phyloP scores from a whole-genome alignment of 768 basidiomycete genomes.

The Boletus fagicola region DNA sequence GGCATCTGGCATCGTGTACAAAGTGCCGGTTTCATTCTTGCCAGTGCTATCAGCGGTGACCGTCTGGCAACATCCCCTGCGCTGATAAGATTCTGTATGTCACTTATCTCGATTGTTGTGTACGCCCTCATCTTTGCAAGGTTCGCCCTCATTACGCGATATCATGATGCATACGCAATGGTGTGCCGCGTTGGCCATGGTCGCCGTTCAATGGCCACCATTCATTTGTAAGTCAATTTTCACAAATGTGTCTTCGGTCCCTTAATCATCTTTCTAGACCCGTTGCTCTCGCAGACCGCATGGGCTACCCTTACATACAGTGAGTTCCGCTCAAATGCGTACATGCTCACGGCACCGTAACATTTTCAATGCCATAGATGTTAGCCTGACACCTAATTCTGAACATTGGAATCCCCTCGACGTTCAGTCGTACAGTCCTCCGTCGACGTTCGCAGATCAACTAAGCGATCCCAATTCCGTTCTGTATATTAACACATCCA shows the following conservation, averaged over 20 bases:
- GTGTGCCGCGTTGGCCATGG: slow-evolving; percentile 85
- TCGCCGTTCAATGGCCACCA: slow-evolving; percentile 92
- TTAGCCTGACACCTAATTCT: slow-evolving; percentile 59
- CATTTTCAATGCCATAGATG: slow-evolving; percentile 47
- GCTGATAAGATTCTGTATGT: slow-evolving; percentile 84
- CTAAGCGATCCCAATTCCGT: slow-evolving; percentile 67
- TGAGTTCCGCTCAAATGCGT: slow-evolving; percentile 34
- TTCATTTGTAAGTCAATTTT: slow-evolving; percentile 70
- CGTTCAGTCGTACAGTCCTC: slow-evolving; percentile 57
- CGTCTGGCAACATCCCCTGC: slow-evolving; percentile 81
- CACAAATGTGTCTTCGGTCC: background rate
- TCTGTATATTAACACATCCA: slow-evolving; percentile 67
- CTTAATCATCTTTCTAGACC: slow-evolving; percentile 53
- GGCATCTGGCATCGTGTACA: slow-evolving; percentile 76
- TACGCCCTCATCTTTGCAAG: slow-evolving; percentile 39
- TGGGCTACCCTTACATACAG: slow-evolving; percentile 86
- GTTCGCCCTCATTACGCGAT: slow-evolving; percentile 90
- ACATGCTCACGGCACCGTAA: slow-evolving; percentile 9
- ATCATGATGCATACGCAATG: slow-evolving; percentile 93
- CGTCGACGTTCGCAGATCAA: slow-evolving; percentile 71
- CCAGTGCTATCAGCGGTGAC: slow-evolving; percentile 92
- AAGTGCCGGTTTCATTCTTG: slow-evolving; percentile 83
- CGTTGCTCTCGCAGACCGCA: slow-evolving; percentile 81
- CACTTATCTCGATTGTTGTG: slow-evolving; percentile 9
- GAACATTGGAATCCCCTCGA: slow-evolving; percentile 68